Base-by-base conservation (phyloP, 2,329 filamentous ascomycete genomes). In the Fragosphaeria purpurea region DNA sequence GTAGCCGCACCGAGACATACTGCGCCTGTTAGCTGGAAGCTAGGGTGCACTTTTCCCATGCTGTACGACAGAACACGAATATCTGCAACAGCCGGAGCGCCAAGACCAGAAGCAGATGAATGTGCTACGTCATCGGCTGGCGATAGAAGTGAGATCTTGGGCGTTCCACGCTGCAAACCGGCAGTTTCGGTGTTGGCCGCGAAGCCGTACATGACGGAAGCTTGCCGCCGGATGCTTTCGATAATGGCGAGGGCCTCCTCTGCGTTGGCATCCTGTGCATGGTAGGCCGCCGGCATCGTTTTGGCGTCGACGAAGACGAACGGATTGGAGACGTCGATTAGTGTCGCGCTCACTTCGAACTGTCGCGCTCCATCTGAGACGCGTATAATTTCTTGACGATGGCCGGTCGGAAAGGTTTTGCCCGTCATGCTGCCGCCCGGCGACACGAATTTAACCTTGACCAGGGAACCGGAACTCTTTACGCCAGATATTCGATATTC, bases 381-480 rank as follows among this genome's bases (percentile, higher is more conserved):
- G 5, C 67, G 64, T 7, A 82, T 63, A 0, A 44, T 60, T 57
- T 80, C 70, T 3, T 70, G 58, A 0, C 63, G 61, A n/a, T 68
- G 68, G 0, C 78, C 77, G 0, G 79, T 82, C 0, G 81, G 81
- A 7, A 84, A 67, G 1, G 79, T 59, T 53, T 70, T 72, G 4
- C 75, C 75, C 0, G 80, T 84, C 63, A 79, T 79, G 46, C 77
- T 78, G 0, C 80, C 80, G 2, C 70, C 76, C 0, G 80, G 81
- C 32, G 77, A 64, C 12, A 79, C 62, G 53, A 84, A 85, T 4
- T 75, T 73, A 10, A 83, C 68, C 48, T 71, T 73, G 54, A 85
- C 75, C 47, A 71, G 69, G 1, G 77, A 73, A 0, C 70, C 77
- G 0, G 69, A 68, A 1, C 7, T 76, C 70, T 38, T 74, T 0